These are phyloP conservation scores for Solanum appendiculatum DNA, from an alignment of 257 asterid genomes.

Conservation along the genomic window DNA sequence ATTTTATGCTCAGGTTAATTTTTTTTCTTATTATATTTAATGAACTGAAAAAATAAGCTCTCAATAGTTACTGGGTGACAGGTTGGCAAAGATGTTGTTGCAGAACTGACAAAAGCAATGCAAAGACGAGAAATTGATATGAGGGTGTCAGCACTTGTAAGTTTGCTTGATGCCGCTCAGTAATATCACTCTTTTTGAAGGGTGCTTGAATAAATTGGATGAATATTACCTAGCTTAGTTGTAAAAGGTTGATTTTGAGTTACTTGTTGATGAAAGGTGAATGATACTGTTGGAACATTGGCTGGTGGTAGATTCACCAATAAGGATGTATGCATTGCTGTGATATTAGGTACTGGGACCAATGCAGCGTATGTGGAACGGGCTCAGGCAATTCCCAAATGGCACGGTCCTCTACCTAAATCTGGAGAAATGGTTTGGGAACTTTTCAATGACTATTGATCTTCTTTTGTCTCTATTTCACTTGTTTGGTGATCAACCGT, in stretches of 20 bases:
- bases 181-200: background rate
- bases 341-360: slow-evolving; percentile 63
- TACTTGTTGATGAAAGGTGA: slow-evolving; percentile 32
- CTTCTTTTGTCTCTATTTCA: background rate
- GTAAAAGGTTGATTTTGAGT: slow-evolving; percentile 1
- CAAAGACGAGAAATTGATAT: slow-evolving; percentile 46
- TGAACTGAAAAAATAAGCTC: background rate
- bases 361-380: slow-evolving; percentile 65
- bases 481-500: background rate
- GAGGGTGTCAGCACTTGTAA: slow-evolving; percentile 68
- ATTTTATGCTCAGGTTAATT: background rate
- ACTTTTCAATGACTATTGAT: background rate
- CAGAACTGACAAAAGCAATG: slow-evolving; percentile 47
- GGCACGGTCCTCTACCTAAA: slow-evolving; percentile 53
- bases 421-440: slow-evolving; percentile 81
- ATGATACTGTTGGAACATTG: slow-evolving; percentile 63
- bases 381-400: slow-evolving; percentile 59
- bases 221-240: background rate
- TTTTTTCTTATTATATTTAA: background rate
- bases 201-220: background rate
- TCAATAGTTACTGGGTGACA: slow-evolving; percentile 4
- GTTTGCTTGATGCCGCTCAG: background rate
- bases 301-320: slow-evolving; percentile 58
- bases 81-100: slow-evolving; percentile 70
- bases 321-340: slow-evolving; percentile 38